These are phyloP conservation scores for Ceratocystiopsis brevicomis DNA, from an alignment of 2,329 filamentous ascomycete species.

Conservation along the genomic window DNA sequence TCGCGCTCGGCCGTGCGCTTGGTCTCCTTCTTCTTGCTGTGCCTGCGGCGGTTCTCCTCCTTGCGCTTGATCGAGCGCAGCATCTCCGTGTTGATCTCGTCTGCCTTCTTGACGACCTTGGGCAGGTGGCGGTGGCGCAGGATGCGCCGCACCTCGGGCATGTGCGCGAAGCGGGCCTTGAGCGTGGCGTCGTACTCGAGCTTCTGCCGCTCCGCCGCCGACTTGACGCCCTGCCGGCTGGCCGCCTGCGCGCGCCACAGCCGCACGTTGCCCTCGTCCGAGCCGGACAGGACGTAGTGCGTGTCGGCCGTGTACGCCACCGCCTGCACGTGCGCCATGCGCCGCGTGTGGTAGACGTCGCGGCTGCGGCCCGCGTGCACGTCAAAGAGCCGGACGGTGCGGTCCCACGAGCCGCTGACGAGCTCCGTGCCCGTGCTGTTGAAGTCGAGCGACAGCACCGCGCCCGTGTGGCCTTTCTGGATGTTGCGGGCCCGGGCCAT, in stretches of 20 bases:
- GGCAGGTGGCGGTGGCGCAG: constrained; percentile 80
- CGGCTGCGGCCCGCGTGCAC: constrained; percentile 64
- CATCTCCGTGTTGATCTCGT: constrained; percentile 84
- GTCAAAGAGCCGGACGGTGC: constrained; percentile 73
- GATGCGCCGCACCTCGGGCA: constrained; percentile 90
- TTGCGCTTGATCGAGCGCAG: constrained; percentile 70
- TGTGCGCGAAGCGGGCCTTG: constrained; percentile 70
- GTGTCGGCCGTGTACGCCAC: constrained; percentile 50
- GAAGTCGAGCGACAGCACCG: constrained; percentile 94
- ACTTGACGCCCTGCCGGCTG: constrained; percentile 67
- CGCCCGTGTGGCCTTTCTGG: constrained; percentile 23
- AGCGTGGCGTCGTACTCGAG: constrained; percentile 83
- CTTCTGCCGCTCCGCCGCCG: constrained; percentile 63
- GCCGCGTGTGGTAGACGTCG: constrained; percentile 92
- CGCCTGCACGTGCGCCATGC: constrained; percentile 73
- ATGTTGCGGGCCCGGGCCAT: constrained; percentile 11
- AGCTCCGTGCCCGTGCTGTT: constrained; percentile 87
- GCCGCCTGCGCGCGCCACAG: constrained; percentile 83
- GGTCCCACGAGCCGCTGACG: constrained; percentile 74
- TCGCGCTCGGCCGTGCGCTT: constrained; percentile 46
- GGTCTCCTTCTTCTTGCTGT: constrained; percentile 62
- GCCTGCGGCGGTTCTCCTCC: constrained; percentile 87
- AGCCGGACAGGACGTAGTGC: constrained; percentile 76
- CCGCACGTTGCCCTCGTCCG: constrained; percentile 73
- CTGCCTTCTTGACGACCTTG: constrained; percentile 86